These are phyloP conservation scores for Agapanthus africanus DNA, from an alignment of 106 monocot genomes.

Conservation along the genomic window DNA sequence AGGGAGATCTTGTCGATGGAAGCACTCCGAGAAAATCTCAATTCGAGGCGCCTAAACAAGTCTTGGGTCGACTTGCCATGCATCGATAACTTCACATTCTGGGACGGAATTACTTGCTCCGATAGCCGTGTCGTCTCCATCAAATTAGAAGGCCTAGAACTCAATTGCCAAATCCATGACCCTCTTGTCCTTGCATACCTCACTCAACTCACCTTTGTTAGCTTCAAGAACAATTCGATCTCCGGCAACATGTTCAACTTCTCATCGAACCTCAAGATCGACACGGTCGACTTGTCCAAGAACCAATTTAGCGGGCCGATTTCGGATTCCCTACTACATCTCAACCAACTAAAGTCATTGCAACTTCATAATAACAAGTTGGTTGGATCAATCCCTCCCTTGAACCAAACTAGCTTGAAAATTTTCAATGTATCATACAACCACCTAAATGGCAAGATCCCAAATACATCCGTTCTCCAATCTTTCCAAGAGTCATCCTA, in stretches of 20 bases:
- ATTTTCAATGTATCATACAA: conserved; percentile 18
- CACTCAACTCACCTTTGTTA: conserved; percentile 11
- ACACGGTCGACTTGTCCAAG: conserved; percentile 14
- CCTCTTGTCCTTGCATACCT: conserved; percentile 7
- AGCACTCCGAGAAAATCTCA: conserved; percentile 5
- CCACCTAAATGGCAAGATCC: conserved; percentile 16
- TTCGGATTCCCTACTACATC: not conserved
- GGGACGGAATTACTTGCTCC: conserved; percentile 11
- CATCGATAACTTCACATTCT: not conserved
- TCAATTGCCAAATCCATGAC: conserved; percentile 5
- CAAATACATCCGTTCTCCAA: conserved; percentile 4
- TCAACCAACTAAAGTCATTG: not conserved
- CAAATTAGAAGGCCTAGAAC: not conserved
- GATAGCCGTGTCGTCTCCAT: conserved; percentile 10
- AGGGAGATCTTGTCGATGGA: not conserved
- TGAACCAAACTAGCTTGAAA: conserved; percentile 11
- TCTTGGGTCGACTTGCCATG: conserved; percentile 11
- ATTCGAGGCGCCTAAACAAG: not conserved
- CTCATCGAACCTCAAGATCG: conserved; percentile 9
- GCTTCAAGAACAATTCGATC: conserved; percentile 20
- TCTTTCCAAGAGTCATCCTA: conserved; percentile 5
- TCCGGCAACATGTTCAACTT: conserved; percentile 19
- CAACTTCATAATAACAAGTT: conserved; percentile 18
- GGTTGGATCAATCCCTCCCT: conserved; percentile 7
- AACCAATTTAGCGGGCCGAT: conserved; percentile 17